phyloP scores from a whole-genome alignment of 228 moss, liverwort and hornwort species.

The Sphagnum magellanicum region DNA sequence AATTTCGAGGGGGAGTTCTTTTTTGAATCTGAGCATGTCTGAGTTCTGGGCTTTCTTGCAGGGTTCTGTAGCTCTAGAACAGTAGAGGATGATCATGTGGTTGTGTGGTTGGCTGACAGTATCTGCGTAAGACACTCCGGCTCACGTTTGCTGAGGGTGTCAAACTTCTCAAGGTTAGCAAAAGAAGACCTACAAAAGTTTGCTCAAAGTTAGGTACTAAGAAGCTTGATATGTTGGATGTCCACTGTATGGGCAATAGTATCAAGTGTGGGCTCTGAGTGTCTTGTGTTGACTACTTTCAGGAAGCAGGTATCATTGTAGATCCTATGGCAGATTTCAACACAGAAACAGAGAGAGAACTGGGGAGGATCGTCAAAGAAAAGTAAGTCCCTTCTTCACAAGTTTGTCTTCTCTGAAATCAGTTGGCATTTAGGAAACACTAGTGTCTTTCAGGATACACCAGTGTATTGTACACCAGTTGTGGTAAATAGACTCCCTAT shows the following conservation, averaged over 20 bases:
- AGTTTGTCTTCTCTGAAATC: too few species aligned
- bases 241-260: too few species aligned
- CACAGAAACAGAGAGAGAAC: conserved; percentile 67
- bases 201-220: too few species aligned
- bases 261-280: too few species aligned
- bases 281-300: neutral
- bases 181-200: too few species aligned
- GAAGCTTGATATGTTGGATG: neutral
- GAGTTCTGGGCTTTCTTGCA: too few species aligned
- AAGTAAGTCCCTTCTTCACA: conserved; percentile 39
- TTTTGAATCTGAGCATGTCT: too few species aligned
- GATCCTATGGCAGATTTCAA: conserved; percentile 85
- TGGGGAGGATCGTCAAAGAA: conserved; percentile 86
- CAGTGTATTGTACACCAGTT: neutral
- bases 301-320: conserved; percentile 77
- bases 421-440: neutral
- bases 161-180: conserved; percentile 62
- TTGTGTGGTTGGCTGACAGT: conserved; percentile 31
- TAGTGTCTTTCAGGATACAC: neutral
- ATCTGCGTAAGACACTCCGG: conserved; percentile 57
- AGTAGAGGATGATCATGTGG: too few species aligned
- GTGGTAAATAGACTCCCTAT: neutral
- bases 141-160: conserved; percentile 89
- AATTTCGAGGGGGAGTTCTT: neutral
- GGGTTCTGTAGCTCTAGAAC: too few species aligned